Conservation (phyloP, 1,284 basidiomycete genomes). For the Puccinia hordei region DNA sequence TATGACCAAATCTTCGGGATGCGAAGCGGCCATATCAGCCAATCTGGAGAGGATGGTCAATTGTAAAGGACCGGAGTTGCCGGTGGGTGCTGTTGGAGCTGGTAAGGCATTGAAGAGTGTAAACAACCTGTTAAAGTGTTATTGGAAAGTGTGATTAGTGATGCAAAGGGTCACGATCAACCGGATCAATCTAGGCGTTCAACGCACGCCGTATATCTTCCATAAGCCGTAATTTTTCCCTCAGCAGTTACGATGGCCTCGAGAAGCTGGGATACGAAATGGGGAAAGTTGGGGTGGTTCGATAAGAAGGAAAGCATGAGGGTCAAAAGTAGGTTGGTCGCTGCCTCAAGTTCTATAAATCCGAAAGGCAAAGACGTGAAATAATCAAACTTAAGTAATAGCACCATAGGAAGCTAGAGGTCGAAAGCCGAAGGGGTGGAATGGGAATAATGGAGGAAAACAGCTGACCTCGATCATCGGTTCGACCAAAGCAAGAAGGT, state of each 20-base stretch:
- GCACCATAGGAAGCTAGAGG: not conserved
- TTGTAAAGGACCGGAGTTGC: conserved; percentile 25
- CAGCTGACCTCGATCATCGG: conserved; percentile 48
- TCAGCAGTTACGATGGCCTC: conserved; percentile 45
- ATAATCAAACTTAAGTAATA: not conserved
- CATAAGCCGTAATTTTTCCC: conserved; percentile 48
- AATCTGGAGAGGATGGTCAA: conserved; percentile 31
- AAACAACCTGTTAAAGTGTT: conserved; percentile 23
- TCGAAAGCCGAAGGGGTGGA: not conserved
- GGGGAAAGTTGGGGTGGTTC: conserved; percentile 9
- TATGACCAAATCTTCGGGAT: conserved; percentile 41
- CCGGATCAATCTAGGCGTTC: not conserved
- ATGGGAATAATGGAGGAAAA: not conserved
- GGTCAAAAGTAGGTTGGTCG: conserved; percentile 43
- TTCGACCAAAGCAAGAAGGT: conserved; percentile 40
- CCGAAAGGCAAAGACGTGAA: not conserved
- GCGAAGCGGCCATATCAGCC: conserved; percentile 20
- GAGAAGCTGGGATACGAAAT: conserved; percentile 28
- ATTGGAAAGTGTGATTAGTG: not conserved
- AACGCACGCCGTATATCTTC: conserved; percentile 48
- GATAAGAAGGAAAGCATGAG: conserved; percentile 40
- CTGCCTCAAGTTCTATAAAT: conserved; percentile 47
- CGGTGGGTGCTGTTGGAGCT: not conserved
- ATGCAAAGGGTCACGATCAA: not conserved
- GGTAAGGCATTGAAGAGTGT: conserved; percentile 43